Base-by-base conservation (phyloP, 1,139 yeast species). In the Arxiozyma heterogenica region DNA sequence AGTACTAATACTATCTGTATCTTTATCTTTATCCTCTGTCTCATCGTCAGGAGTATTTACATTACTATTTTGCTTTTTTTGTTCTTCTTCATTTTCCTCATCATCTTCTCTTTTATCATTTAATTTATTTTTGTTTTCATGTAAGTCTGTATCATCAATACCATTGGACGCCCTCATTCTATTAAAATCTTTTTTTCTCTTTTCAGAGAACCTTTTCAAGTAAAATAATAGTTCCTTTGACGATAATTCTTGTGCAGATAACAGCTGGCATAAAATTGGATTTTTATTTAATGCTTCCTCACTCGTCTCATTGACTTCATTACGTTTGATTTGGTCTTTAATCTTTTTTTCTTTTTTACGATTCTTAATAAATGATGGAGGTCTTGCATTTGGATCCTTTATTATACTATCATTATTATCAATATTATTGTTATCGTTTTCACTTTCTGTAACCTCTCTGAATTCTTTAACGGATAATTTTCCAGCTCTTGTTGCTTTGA, bases 331-430 rank as follows among this genome's bases (percentile, higher is more conserved):
- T 46, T 67, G 68, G 38, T 68, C 67, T 54, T 69, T 69, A 47
- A 78, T 58, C 44, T 68, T 63, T 25, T 62, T 65, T 51, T 74
- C 76, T 52, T 73, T 70, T 51, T 67, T 66, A 53, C 78, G 72
- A 61, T 83, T 83, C 55, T 75, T 78, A 34, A 72, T 74, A 67
- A 79, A 91, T 0, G 97, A 83, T 1, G 99, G 99, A 0, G 99
- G 99, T 57, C 82, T 77, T 0, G 86, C 75, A 11, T 57, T 56
- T 3, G 78, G 68, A 58, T 75, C 82, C 3, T 79, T 67, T 8
- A 58, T 56, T 1, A 65, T 64, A 1, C 72, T 70, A 25, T 71
- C 43, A 17, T 49, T n/a, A 12, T 12, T 12, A 15, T 34, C 6
- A 11, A 3, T 34, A 12, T 12, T 34, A 15, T 12, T 6, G n/a